Evolutionary conservation across 2,329 filamentous ascomycete genomes (phyloP), one percentile per base, ranked within the genome.

Genomic region (Monosporascus sp.): DNA sequence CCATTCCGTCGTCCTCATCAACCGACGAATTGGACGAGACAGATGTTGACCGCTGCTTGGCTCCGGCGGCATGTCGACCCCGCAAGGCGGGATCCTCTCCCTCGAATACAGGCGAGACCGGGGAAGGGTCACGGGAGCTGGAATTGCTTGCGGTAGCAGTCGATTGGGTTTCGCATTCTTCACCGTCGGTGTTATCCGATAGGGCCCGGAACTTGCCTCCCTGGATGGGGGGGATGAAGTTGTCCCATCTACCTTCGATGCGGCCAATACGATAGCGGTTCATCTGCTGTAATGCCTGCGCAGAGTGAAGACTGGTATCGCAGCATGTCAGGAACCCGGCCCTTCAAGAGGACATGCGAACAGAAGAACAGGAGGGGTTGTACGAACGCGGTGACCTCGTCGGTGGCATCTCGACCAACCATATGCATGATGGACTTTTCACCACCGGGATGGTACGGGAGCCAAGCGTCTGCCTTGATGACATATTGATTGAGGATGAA

Each of bases 351-450:
- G 25, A 36, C 6, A 8, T 38, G 11, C 36, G 48, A 50, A 48
- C 47, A 62, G 25, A 62, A 57, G n/a, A 52, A 5, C 9, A 34
- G 31, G 11, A 14, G 17, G 14, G 44, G 51, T 51, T 54, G 49
- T 46, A 77, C 86, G 49, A 80, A 97, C 90, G 86, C 89, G 69
- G 87, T 90, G 56, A 97, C 86, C 72, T 97, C 94, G 70, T 97
- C 92, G 11, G 93, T 97, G 49, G 90, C 93, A 82, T 96, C 91
- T 72, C 88, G 84, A 56, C 91, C 91, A 55, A 97, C 83, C 90
- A 97, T 94, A 68, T 99, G 94, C 68, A 84, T 77, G 59, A 99
- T 95, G 51, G 93, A 83, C 72, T 91, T 94, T 63, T 93, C 86
- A 61, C 94, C 94, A 53, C 94, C 94, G 14, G 94, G 94, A 65